Percentiles rank a stretch among this genome's conserved stretches.
phyloP scores from a whole-genome alignment of 2,329 filamentous ascomycete genomes.

The Exophiala viscosa region DNA sequence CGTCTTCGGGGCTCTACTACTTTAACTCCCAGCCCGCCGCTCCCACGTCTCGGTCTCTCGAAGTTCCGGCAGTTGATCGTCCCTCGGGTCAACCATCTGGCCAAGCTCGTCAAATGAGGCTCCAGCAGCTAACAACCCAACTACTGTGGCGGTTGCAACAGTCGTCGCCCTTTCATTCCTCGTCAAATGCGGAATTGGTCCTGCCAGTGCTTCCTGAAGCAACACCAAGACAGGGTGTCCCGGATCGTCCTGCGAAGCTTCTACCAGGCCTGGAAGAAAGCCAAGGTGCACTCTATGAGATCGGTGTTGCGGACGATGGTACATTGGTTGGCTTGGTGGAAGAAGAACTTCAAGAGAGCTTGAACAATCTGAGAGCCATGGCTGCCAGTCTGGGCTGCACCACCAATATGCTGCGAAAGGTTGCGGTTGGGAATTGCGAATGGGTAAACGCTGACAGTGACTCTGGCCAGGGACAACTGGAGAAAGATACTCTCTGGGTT shows the following conservation, averaged over 20 bases:
- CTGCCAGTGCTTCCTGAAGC: slow-evolving; percentile 70
- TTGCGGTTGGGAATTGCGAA: slow-evolving; percentile 81
- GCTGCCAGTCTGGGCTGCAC: slow-evolving; percentile 85
- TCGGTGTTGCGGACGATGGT: slow-evolving; percentile 92
- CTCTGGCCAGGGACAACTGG: slow-evolving; percentile 20
- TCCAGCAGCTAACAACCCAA: slow-evolving; percentile 92
- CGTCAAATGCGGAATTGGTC: slow-evolving; percentile 69
- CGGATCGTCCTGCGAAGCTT: slow-evolving; percentile 52
- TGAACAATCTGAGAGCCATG: slow-evolving; percentile 82
- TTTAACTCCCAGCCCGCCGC: slow-evolving; percentile 30
- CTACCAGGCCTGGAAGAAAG: slow-evolving; percentile 83
- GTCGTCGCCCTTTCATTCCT: slow-evolving; percentile 84
- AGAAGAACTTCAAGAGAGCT: slow-evolving; percentile 88
- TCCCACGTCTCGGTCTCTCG: slow-evolving; percentile 21
- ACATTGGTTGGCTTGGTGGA: slow-evolving; percentile 81
- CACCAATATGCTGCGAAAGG: slow-evolving; percentile 75
- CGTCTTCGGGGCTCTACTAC: slow-evolving; percentile 29
- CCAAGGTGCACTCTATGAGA: slow-evolving; percentile 89
- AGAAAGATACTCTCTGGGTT: slow-evolving; percentile 67
- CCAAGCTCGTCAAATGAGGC: slow-evolving; percentile 73
- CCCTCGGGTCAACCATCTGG: slow-evolving; percentile 50
- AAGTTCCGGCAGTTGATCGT: slow-evolving; percentile 25
- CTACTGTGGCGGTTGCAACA: slow-evolving; percentile 92
- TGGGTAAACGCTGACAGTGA: slow-evolving; percentile 32
- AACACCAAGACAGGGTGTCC: slow-evolving; percentile 55